These are phyloP conservation scores for Punica granatum DNA, from an alignment of 345 rosid genomes.

Conservation along the genomic window DNA sequence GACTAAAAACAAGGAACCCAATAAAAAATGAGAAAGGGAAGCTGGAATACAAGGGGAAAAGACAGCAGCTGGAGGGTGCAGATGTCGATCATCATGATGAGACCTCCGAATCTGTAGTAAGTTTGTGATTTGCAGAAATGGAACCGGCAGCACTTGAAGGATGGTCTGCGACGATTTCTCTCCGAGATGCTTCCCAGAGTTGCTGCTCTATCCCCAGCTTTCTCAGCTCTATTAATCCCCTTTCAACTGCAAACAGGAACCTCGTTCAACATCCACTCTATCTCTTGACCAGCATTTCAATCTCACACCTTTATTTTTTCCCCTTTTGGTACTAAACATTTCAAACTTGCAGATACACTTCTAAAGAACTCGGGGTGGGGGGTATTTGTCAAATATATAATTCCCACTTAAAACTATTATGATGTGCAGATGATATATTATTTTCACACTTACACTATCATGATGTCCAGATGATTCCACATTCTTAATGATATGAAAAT, in stretches of 20 bases:
- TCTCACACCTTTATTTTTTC: neutral
- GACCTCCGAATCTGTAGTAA: constrained; percentile 10
- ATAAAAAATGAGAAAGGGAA: neutral
- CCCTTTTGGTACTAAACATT: neutral
- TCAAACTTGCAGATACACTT: neutral
- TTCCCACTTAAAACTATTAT: no score
- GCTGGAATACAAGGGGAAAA: neutral
- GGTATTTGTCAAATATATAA: no score
- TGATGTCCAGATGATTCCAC: no score
- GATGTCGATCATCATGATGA: constrained; percentile 12
- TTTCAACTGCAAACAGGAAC: constrained; percentile 47
- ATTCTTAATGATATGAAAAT: no score
- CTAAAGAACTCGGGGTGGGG: no score
- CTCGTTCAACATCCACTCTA: neutral
- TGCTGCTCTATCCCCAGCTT: constrained; percentile 78
- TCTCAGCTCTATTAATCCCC: constrained; percentile 76
- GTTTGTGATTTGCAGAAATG: constrained; percentile 6
- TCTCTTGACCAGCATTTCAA: neutral
- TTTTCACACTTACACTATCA: no score
- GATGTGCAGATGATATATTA: no score
- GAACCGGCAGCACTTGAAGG: constrained; percentile 7
- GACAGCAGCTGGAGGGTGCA: neutral
- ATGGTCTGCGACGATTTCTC: constrained; percentile 24
- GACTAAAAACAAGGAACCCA: neutral
- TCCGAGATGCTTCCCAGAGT: constrained; percentile 91